A percentile compares a stretch with the other conserved stretches of the same genome.
phyloP scores from a whole-genome alignment of 179 eudicot species.

The Drosera spatulata region DNA sequence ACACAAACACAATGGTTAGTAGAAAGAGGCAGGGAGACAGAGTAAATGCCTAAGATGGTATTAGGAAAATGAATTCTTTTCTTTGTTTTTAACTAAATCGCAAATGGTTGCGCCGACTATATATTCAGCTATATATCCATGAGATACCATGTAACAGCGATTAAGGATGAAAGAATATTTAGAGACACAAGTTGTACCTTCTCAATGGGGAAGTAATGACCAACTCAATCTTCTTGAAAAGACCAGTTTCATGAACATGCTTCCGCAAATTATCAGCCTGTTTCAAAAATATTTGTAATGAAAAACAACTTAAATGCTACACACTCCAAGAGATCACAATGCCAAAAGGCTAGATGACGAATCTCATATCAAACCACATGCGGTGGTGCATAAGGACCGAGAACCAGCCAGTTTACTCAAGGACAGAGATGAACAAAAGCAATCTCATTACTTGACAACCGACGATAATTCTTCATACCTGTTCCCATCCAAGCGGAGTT shows the following conservation, averaged over 20 bases:
- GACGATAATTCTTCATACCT: conserved; percentile 26
- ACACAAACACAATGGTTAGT: no score
- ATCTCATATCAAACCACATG: neutral
- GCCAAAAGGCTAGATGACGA: neutral
- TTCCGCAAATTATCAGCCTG: conserved; percentile 81
- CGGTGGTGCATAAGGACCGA: no score
- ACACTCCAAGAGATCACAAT: neutral
- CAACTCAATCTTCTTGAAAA: conserved; percentile 56
- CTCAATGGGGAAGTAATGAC: conserved; percentile 73
- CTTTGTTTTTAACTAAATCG: no score
- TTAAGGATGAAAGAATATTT: no score
- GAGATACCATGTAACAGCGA: no score
- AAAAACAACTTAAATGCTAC: neutral
- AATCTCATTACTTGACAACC: no score
- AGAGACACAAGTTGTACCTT: conserved; percentile 26
- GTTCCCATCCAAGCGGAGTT: conserved; percentile 89
- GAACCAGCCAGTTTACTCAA: neutral
- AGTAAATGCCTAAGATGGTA: no score
- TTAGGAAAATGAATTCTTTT: no score
- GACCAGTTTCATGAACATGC: conserved; percentile 55
- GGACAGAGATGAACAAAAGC: no score
- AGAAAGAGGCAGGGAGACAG: no score
- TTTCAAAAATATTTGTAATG: neutral
- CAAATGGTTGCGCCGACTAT: no score
- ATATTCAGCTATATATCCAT: no score